phyloP scores from a whole-genome alignment of 495 filamentous ascomycete species.

The Clohesyomyces aquaticus region DNA sequence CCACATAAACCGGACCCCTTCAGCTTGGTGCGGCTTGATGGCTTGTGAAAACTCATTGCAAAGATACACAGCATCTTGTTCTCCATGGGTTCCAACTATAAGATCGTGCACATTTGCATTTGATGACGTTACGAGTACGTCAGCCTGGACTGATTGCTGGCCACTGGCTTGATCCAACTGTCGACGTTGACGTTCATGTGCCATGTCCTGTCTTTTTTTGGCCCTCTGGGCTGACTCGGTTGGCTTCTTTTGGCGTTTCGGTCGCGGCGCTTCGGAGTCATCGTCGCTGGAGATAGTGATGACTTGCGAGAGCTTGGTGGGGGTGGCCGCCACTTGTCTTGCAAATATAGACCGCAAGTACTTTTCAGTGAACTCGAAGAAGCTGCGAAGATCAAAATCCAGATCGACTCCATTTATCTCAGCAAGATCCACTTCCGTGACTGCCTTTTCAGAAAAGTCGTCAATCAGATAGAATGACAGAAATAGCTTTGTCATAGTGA shows the following conservation, averaged over 20 bases:
- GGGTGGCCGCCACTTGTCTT: neutral
- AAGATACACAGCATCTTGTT: conserved; percentile 60
- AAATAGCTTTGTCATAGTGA: conserved; percentile 27
- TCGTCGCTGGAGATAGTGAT: conserved; percentile 24
- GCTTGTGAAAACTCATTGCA: conserved; percentile 51
- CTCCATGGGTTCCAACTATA: conserved; percentile 61
- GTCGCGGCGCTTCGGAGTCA: neutral
- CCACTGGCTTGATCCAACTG: neutral
- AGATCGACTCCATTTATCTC: conserved; percentile 8
- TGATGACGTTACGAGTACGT: conserved; percentile 35
- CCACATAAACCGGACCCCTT: conserved; percentile 89
- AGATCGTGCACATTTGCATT: conserved; percentile 74
- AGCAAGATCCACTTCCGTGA: conserved; percentile 4
- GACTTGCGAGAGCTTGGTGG: neutral
- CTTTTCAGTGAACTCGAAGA: conserved; percentile 16
- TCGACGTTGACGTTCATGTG: neutral
- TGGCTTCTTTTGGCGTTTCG: neutral
- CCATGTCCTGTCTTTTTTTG: neutral
- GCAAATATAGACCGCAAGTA: conserved; percentile 18
- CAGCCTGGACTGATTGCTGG: neutral
- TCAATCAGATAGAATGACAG: conserved; percentile 25
- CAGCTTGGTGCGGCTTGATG: conserved; percentile 65
- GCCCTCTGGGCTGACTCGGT: neutral
- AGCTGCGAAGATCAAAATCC: conserved; percentile 4
- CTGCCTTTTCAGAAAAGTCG: conserved; percentile 5